phyloP scores from a whole-genome alignment of 2,329 filamentous ascomycete genomes.

The Cryphonectria parasitica region DNA sequence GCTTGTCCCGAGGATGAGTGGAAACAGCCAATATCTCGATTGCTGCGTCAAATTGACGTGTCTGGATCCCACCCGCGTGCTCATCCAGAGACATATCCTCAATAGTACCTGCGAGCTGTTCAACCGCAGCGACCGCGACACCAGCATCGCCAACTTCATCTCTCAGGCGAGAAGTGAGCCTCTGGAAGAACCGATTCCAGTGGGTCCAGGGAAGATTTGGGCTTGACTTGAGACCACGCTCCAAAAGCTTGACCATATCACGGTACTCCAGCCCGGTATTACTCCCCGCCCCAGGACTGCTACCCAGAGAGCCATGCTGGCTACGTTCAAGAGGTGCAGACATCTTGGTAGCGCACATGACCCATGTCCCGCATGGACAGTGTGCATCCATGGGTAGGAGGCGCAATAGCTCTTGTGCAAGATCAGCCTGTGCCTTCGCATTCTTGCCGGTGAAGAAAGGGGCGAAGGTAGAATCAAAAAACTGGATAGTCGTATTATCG shows the following conservation, averaged over 20 bases:
- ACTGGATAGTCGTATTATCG: conserved; percentile 48
- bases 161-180: conserved; percentile 59
- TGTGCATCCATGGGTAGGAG: conserved; percentile 49
- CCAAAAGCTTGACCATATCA: conserved; percentile 68
- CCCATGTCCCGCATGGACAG: conserved; percentile 55
- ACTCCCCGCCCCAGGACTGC: conserved; percentile 46
- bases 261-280: conserved; percentile 71
- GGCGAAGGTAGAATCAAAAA: conserved; percentile 56
- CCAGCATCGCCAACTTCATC: conserved; percentile 70
- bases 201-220: conserved; percentile 50
- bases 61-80: conserved; percentile 28
- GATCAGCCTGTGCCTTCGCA: conserved; percentile 47
- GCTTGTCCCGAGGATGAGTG: conserved; percentile 61
- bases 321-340: conserved; percentile 46
- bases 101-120: conserved; percentile 67
- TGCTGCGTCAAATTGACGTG: conserved; percentile 41
- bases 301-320: conserved; percentile 43
- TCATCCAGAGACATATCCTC: conserved; percentile 41
- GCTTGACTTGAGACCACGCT: conserved; percentile 58
- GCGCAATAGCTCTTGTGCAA: conserved; percentile 57
- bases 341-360: conserved; percentile 53
- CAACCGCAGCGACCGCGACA: conserved; percentile 68
- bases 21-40: conserved; percentile 52
- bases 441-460: conserved; percentile 62
- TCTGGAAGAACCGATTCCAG: conserved; percentile 61